These are phyloP conservation scores for Syzygium aqueum DNA, from an alignment of 345 rosid species.

Conservation along the genomic window DNA sequence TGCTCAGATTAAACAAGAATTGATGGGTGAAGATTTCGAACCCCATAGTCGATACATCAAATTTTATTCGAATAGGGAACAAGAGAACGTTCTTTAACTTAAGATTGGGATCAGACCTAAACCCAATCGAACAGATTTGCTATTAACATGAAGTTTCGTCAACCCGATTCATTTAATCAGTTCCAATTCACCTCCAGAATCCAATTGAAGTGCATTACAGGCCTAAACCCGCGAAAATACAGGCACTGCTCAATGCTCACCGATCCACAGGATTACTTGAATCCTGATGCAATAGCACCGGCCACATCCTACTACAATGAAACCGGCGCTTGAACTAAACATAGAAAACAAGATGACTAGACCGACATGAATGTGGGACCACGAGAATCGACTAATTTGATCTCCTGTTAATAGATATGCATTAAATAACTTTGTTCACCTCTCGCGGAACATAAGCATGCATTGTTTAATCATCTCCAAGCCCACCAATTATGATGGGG, in stretches of 20 bases:
- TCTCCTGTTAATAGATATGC: background rate
- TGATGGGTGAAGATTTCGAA: background rate
- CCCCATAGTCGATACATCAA: rapidly evolving
- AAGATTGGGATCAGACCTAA: background rate
- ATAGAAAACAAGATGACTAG: background rate
- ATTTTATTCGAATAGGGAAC: background rate
- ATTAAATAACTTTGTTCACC: background rate
- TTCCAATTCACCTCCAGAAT: background rate
- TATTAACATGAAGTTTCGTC: background rate
- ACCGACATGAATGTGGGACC: background rate
- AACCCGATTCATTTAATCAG: background rate
- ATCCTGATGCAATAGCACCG: background rate
- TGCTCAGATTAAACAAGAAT: background rate
- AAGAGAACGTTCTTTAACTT: background rate
- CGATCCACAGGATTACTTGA: background rate
- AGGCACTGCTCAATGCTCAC: background rate
- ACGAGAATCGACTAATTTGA: background rate
- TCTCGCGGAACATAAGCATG: background rate
- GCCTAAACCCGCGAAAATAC: background rate
- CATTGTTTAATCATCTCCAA: background rate
- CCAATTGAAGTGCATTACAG: background rate
- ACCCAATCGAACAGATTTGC: background rate
- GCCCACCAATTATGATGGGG: background rate
- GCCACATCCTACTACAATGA: background rate
- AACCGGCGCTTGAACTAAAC: background rate